These are phyloP conservation scores for Aspergillus sergii DNA, from an alignment of 2,329 filamentous ascomycete species.

Conservation along the genomic window DNA sequence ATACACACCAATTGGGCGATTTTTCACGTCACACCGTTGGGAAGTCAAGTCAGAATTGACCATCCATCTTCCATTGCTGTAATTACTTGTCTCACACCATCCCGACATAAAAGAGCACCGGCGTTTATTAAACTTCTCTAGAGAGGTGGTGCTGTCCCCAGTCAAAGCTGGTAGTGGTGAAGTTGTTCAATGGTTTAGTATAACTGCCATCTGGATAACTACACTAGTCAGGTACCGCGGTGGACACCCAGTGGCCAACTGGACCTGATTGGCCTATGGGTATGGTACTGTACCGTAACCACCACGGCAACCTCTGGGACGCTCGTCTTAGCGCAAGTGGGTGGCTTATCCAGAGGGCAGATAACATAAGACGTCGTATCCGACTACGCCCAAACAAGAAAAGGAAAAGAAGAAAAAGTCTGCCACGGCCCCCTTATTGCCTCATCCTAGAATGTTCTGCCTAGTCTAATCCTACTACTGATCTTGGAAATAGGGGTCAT, in stretches of 20 bases:
- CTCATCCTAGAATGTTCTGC: neutral
- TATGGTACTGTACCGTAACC: slow-evolving; percentile 1
- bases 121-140: too few relatives aligned
- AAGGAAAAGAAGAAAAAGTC: neutral
- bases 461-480: neutral
- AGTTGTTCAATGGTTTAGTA: too few relatives aligned
- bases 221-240: neutral
- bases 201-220: too few relatives aligned
- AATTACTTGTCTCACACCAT: too few relatives aligned
- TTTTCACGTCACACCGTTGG: neutral
- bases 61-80: too few relatives aligned
- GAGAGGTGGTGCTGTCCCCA: too few relatives aligned
- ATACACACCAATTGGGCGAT: neutral
- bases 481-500: neutral
- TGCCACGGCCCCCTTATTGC: neutral
- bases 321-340: neutral
- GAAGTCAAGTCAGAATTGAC: neutral
- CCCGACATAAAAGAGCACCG: too few relatives aligned
- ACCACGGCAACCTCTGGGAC: neutral
- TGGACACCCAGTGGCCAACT: slow-evolving; percentile 1
- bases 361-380: neutral
- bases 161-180: too few relatives aligned
- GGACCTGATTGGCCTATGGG: neutral
- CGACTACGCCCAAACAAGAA: neutral
- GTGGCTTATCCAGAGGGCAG: neutral